Base-by-base conservation (phyloP, 1,284 basidiomycete species). In the Leccinum fuscescens region DNA sequence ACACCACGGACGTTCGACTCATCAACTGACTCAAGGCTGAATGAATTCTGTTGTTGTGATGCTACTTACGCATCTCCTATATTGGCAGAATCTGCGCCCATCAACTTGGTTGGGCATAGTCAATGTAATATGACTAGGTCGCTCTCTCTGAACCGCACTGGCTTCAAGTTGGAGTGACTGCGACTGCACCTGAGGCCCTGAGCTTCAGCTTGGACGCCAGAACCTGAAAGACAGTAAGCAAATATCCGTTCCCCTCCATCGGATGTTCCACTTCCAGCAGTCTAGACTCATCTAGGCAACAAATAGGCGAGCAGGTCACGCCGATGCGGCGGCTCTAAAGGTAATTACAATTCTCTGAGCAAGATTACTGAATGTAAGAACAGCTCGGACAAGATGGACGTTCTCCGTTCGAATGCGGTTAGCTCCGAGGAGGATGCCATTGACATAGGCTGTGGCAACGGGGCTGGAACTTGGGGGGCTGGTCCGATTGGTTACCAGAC, bases 311-410 rank as follows among this genome's bases (percentile, higher is more conserved):
- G 7, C 58, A 24, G 44, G 54, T 44, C 24, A 35, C 14, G 12
- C 54, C 3, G 46, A 63, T 63, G 24, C 35, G 35, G 35, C 6
- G 42, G 42, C 64, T 4, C 27, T 62, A 54, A 66, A 42, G 20
- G 42, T 44, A 53, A 53, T 27, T n/a, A 44, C 6, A 44, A 12
- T n/a, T n/a, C 39, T 14, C 14, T 46, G 17, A 24, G 37, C 24
- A 14, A 12, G 22, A 59, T 56, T 31, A 27, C 35, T 49, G 61
- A 55, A 66, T 52, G 51, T 33, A 58, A 17, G 57, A 37, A 66
- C 44, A n/a, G 1, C 31, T 42, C 22, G 39, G 17, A 20, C 29
- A 22, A 37, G 37, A 29, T 37, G 29, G 6, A 29, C 17, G 24
- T 51, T 53, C 29, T 44, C 17, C 17, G 17, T 44, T 44, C 17